A percentile compares a stretch with the other conserved stretches of the same genome.
Evolutionary conservation across 352 stramenopile genomes (phyloP).

Genomic region (Phytophthora pseudosyringae): DNA sequence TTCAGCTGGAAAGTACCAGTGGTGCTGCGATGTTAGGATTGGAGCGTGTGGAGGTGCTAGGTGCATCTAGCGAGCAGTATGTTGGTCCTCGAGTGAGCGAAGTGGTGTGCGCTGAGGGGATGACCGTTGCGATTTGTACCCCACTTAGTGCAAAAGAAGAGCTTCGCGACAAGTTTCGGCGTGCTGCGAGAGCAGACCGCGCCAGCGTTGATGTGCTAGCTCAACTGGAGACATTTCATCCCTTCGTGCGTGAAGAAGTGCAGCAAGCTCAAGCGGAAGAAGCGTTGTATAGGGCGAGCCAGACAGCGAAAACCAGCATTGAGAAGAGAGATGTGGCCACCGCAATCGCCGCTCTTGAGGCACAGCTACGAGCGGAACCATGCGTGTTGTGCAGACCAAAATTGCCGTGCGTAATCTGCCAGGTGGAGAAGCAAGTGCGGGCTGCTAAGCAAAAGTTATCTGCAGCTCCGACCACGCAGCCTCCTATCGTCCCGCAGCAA

Average conservation of each 20-base stretch:
- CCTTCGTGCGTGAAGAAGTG: slow-evolving; percentile 44
- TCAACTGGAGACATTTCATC: slow-evolving; percentile 75
- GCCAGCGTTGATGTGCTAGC: slow-evolving; percentile 52
- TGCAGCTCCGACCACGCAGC: not conserved
- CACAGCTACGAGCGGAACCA: slow-evolving; percentile 17
- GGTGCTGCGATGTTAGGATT: slow-evolving; percentile 58
- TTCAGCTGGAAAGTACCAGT: slow-evolving; percentile 63
- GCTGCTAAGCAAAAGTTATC: slow-evolving; percentile 17
- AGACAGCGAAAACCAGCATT: slow-evolving; percentile 22
- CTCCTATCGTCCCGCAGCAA: not conserved
- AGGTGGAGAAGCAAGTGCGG: slow-evolving; percentile 34
- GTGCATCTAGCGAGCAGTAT: slow-evolving; percentile 47
- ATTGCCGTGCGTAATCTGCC: slow-evolving; percentile 36
- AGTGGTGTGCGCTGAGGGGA: slow-evolving; percentile 58
- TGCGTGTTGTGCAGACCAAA: slow-evolving; percentile 44
- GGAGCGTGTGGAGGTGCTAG: slow-evolving; percentile 54
- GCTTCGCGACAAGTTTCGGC: slow-evolving; percentile 62
- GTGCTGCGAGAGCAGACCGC: slow-evolving; percentile 59
- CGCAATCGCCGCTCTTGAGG: slow-evolving; percentile 33
- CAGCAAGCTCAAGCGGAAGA: slow-evolving; percentile 19
- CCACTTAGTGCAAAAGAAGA: slow-evolving; percentile 42
- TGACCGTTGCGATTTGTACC: slow-evolving; percentile 65
- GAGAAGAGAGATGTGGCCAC: slow-evolving; percentile 34
- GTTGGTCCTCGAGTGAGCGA: slow-evolving; percentile 63
- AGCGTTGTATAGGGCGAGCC: slow-evolving; percentile 18